Evolutionary conservation across 441 rosid genomes (phyloP), one percentile per base, ranked within the genome.

Genomic region (Arabidopsis lyrata): DNA sequence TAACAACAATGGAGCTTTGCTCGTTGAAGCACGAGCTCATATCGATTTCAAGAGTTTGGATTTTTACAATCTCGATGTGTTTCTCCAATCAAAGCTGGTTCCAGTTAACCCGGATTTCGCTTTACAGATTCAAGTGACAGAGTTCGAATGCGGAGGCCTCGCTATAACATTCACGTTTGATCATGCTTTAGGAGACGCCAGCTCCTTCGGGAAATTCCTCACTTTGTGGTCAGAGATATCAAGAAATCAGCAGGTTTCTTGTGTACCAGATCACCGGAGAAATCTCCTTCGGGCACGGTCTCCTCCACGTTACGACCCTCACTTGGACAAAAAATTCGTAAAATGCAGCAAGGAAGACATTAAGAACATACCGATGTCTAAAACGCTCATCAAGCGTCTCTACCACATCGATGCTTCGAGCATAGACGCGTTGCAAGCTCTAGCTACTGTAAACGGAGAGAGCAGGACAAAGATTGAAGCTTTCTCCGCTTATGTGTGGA

Each of bases 101-200:
- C 75, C 75, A 27, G 56, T 83, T 45, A 66, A 72, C 74, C 74
- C 82, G 2, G 82, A 84, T 70, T 85, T 87, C 53, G 84, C 89
- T 10, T 45, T 85, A 39, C 90, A 89, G 79, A 79, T 87, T 59
- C 97, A 91, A 78, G 86, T 77, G 2, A 91, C 90, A 11, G 39
- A 42, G 38, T 91, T 77, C 71, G 54, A 75, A 22, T 91, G 97
- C 6, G 92, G 98, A 61, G 87, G 95, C 66, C 63, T 86, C 70
- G 88, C 93, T 1, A 11, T 90, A 47, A 82, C 97, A 8, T 87
- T 90, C 82, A 86, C 92, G 57, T 93, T 91, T 24, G 95, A 91
- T 77, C 97, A 93, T 66, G 95, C 93, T 50, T 88, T 93, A 5
- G 96, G 98, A 1, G 96, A 93, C 20, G 97, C 96, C 7, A 82